Base-by-base conservation (phyloP, 2,329 filamentous ascomycete species). In the Harringtonia lauricola region DNA sequence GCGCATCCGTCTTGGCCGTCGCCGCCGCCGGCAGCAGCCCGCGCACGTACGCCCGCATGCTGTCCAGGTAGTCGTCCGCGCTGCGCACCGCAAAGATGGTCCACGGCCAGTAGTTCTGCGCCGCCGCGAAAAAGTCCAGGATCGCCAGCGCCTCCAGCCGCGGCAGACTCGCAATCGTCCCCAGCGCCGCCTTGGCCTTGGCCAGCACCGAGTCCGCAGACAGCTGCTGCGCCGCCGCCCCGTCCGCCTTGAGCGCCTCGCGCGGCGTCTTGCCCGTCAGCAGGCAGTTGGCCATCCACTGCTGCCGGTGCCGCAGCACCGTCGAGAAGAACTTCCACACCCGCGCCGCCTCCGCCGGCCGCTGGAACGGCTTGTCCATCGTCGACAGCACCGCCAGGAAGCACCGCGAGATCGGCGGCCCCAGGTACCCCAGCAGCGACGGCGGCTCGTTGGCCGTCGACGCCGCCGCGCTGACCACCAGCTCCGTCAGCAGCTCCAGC, bases 91-190 rank as follows among this genome's bases (percentile, higher is more conserved):
- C 80, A 45, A 86, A 82, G 45, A 94, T 88, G 2, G 87, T 89
- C 86, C 90, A 95, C 1, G 89, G 84, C 90, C 90, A 96, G 57
- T 88, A 86, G 59, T 95, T 92, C 57, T 95, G 89, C 5, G 90
- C 86, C 3, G 84, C 79, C 3, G 86, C 80, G 31, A 95, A 78
- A 59, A 96, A 96, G 54, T 90, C 81, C 15, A 98, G 70, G 53
- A 95, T 79, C 1, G 84, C 79, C 19, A 88, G 66, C 4, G 81
- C 77, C 49, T 87, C 76, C 29, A 68, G 66, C n/a, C 74, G 70
- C 9, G 82, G 70, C 19, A 89, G 60, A 2, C 74, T 67, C 21
- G 74, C 71, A 47, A 95, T 78, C 12, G 70, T 70, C 17, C 75
- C 72, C 31, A 96, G 67, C 45, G 78, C 73, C 36, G 82, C 74